Base-by-base conservation (phyloP, 371 early-diverging fungal species). In the Zychaea mexicana region DNA sequence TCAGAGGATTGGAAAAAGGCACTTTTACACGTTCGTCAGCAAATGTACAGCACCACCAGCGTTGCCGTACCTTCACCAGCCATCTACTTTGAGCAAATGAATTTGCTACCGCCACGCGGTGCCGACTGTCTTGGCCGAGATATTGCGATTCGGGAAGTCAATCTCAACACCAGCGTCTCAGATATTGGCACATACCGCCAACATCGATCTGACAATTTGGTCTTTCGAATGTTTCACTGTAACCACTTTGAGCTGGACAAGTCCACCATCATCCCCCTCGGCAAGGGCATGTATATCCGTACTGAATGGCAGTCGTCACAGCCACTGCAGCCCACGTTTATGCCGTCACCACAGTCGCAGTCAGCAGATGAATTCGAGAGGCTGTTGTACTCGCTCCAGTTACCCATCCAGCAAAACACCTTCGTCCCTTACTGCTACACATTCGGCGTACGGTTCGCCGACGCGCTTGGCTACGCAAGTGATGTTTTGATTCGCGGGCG, bases 371-470 rank as follows among this genome's bases (percentile, higher is more conserved):
- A 27, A 27, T 42, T 28, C 45, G 27, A 28, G 26, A 59, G 24
- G 26, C 10, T 45, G 10, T 13, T 39, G 2, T n/a, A 31, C 21
- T 30, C 59, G 21, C 30, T 38, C 17, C 46, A 46, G 28, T 45
- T 19, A 24, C 45, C 46, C 26, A 19, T 9, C 19, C 60, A 59
- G 52, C 31, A 22, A 2, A 64, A 70, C 36, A 63, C 57, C n/a
- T 77, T 75, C 56, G 58, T 77, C 2, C 83, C 83, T 5, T 79
- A 73, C 59, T 76, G 78, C 57, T 82, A 82, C 36, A 82, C 80
- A 54, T 73, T 82, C 60, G 83, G 83, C 13, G 69, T 70, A 9
- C 64, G 80, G 30, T 79, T 69, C 47, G 78, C 78, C 28, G 78
- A 79, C 22, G 78, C 80, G 7, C 76, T 71, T 38, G 58, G 64